Evolutionary conservation across 2,329 filamentous ascomycete species (phyloP).

Genomic region (Clonostachys chloroleuca): DNA sequence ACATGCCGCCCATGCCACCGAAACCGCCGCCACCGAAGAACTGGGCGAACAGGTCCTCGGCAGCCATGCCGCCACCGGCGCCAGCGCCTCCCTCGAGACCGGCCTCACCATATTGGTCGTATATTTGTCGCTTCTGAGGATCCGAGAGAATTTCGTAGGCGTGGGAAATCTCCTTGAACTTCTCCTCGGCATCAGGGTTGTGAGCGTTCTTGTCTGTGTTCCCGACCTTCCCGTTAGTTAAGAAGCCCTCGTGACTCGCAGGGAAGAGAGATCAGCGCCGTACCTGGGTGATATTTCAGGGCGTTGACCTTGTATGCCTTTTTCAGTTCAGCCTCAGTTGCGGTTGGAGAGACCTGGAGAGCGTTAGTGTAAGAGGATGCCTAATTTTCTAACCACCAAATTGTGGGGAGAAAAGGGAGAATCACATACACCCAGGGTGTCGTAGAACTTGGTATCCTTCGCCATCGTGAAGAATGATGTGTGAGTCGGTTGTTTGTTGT

Average conservation of each 20-base stretch:
- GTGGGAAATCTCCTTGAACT: constrained; percentile 96
- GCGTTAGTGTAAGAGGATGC: not conserved
- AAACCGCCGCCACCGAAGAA: constrained; percentile 81
- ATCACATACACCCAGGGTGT: constrained; percentile 66
- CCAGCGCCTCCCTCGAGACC: constrained; percentile 85
- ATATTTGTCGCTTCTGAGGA: constrained; percentile 82
- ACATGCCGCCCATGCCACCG: constrained; percentile 65
- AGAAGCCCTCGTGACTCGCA: not conserved
- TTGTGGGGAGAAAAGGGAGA: not conserved
- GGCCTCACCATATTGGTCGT: constrained; percentile 97
- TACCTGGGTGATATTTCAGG: constrained; percentile 81
- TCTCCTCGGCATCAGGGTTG: constrained; percentile 89
- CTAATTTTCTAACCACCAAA: not conserved
- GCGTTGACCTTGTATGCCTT: constrained; percentile 84
- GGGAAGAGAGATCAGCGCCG: constrained; percentile 16
- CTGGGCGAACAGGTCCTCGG: constrained; percentile 93
- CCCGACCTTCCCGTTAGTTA: not conserved
- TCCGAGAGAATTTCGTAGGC: constrained; percentile 96
- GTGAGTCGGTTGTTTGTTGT: too few species aligned
- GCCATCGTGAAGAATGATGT: constrained; percentile 53
- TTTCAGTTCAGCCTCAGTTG: constrained; percentile 83
- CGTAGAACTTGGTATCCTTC: constrained; percentile 77
- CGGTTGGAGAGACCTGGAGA: constrained; percentile 67
- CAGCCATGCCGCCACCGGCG: constrained; percentile 79
- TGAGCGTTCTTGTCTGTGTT: constrained; percentile 86